Conservation (phyloP, 2,329 filamentous ascomycete species). For the Sphaceloma murrayae region DNA sequence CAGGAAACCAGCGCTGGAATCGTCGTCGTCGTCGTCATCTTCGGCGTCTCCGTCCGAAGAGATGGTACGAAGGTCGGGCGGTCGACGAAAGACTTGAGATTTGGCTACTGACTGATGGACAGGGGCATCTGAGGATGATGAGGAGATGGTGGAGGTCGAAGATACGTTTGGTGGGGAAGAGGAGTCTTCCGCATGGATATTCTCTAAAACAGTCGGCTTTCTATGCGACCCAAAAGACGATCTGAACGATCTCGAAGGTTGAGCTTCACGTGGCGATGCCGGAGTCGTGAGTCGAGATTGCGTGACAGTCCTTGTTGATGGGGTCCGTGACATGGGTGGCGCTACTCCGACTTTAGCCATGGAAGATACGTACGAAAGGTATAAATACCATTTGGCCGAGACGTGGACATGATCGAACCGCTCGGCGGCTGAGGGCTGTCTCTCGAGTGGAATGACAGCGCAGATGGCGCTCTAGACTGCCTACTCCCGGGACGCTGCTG, state of each 20-base stretch:
- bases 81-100: slow-evolving; percentile 38
- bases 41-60: slow-evolving; percentile 25
- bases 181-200: slow-evolving; percentile 23
- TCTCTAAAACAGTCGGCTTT: slow-evolving; percentile 21
- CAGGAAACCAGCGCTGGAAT: slow-evolving; percentile 36
- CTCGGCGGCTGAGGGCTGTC: slow-evolving; percentile 47
- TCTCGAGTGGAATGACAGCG: slow-evolving; percentile 47
- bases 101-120: slow-evolving; percentile 32
- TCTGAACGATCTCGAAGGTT: slow-evolving; percentile 22
- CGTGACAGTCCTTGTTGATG: slow-evolving; percentile 41
- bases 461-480: slow-evolving; percentile 40
- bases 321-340: slow-evolving; percentile 35
- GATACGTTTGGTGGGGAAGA: slow-evolving; percentile 25
- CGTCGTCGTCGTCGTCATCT: slow-evolving; percentile 42
- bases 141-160: slow-evolving; percentile 25
- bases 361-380: not conserved
- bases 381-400: slow-evolving; percentile 19
- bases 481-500: not conserved
- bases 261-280: slow-evolving; percentile 20
- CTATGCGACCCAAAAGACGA: slow-evolving; percentile 23
- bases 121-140: slow-evolving; percentile 28
- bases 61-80: slow-evolving; percentile 31
- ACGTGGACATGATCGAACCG: slow-evolving; percentile 38
- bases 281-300: slow-evolving; percentile 27
- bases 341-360: not conserved